Percentiles rank a stretch among this genome's conserved stretches.
Conservation (phyloP, 176 grass and related monocot species). For the Hordeum marinum region DNA sequence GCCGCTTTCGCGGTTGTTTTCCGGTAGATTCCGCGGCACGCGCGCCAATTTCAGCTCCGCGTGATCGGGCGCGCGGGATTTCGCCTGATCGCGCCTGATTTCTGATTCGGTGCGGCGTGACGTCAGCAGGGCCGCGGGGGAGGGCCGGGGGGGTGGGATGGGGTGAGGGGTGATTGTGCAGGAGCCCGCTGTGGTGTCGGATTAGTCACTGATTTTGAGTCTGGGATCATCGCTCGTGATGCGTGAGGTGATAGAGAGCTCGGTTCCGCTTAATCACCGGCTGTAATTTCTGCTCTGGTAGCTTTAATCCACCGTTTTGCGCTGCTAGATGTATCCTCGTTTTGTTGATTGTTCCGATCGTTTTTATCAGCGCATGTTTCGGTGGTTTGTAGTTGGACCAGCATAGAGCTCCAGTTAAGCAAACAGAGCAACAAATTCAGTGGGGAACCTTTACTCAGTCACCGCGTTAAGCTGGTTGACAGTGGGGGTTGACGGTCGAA, state of each 20-base stretch:
- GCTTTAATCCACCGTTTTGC: background rate
- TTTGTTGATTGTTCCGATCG: background rate
- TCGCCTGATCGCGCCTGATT: background rate
- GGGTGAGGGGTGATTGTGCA: background rate
- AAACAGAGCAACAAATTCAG: too few species aligned
- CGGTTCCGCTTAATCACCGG: background rate
- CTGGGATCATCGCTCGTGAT: background rate
- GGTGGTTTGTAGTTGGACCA: background rate
- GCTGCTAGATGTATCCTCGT: background rate
- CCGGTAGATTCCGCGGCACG: background rate
- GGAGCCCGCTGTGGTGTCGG: background rate
- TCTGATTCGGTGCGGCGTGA: background rate
- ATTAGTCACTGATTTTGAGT: background rate
- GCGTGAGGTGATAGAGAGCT: background rate
- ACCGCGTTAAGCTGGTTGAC: background rate
- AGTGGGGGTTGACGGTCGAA: background rate
- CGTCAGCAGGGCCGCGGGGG: background rate
- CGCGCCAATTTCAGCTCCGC: slow-evolving; percentile 8
- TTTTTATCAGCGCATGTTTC: background rate
- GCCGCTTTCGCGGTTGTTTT: background rate
- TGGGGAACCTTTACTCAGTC: background rate
- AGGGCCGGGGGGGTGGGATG: background rate
- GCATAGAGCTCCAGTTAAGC: too few species aligned
- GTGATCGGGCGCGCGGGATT: background rate
- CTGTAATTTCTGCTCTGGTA: background rate